Conservation (phyloP, 371 early-diverging fungal species). For the Dentiscutata heterogama region DNA sequence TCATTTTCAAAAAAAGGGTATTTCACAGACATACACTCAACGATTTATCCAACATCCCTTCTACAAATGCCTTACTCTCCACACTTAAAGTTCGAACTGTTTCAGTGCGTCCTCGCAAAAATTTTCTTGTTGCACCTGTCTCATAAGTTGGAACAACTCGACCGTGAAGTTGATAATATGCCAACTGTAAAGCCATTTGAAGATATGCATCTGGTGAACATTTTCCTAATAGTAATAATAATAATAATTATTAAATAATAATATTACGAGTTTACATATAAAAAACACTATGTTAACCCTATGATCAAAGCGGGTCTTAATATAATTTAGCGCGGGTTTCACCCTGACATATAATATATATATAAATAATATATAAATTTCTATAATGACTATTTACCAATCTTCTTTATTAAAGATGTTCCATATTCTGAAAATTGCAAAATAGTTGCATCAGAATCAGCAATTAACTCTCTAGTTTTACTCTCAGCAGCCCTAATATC, state of each 20-base stretch:
- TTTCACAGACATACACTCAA: constrained; percentile 48
- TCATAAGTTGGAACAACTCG: constrained; percentile 81
- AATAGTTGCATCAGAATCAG: constrained; percentile 72
- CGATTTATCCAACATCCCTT: constrained; percentile 67
- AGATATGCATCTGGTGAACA: constrained; percentile 88
- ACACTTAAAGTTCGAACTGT: constrained; percentile 79
- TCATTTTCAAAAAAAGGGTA: neutral
- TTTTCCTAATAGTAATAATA: constrained; percentile 52
- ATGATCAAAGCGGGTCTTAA: too few species aligned
- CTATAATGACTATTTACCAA: constrained; percentile 52
- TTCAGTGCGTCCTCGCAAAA: constrained; percentile 87
- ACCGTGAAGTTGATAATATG: constrained; percentile 80
- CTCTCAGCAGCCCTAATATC: constrained; percentile 67
- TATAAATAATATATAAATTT: neutral
- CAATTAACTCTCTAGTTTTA: constrained; percentile 61
- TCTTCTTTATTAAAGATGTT: constrained; percentile 72
- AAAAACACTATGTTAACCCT: too few species aligned
- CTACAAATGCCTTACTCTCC: constrained; percentile 73
- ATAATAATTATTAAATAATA: constrained; percentile 25
- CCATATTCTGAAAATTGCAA: constrained; percentile 75
- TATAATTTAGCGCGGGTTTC: too few species aligned
- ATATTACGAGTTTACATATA: too few species aligned
- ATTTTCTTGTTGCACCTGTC: constrained; percentile 83
- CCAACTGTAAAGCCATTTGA: constrained; percentile 89
- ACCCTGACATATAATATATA: too few species aligned